These are phyloP conservation scores for Thelonectria olida DNA, from an alignment of 2,329 filamentous ascomycete genomes.

Conservation along the genomic window DNA sequence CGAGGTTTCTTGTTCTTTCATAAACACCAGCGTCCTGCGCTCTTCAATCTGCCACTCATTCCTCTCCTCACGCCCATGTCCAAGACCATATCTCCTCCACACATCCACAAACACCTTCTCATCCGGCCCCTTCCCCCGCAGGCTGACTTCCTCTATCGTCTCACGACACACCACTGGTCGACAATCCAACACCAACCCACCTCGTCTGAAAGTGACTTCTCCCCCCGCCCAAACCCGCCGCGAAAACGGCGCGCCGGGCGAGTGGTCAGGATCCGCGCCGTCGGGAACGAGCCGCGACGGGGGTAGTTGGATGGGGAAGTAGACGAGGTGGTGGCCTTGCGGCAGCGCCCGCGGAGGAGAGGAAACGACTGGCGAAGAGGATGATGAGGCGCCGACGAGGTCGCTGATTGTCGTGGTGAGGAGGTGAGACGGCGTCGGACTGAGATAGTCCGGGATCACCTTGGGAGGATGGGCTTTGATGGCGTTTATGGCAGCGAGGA, in stretches of 20 bases:
- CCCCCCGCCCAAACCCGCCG: conserved; percentile 93
- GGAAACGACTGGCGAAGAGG: conserved; percentile 27
- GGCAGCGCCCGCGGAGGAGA: conserved; percentile 56
- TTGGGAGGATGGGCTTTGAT: conserved; percentile 44
- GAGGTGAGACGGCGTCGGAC: conserved; percentile 70
- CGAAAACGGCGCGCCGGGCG: conserved; percentile 75
- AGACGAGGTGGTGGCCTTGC: conserved; percentile 82
- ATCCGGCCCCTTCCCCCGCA: conserved; percentile 44
- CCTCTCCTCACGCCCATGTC: conserved; percentile 31
- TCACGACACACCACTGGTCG: conserved; percentile 56
- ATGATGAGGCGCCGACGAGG: conserved; percentile 51
- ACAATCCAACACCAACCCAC: conserved; percentile 50
- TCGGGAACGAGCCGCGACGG: conserved; percentile 75
- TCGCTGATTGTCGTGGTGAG: conserved; percentile 70
- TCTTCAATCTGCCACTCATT: conserved; percentile 52
- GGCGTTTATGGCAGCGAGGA: conserved; percentile 28
- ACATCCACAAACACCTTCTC: conserved; percentile 64
- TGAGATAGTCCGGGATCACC: conserved; percentile 55
- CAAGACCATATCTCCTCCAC: conserved; percentile 53
- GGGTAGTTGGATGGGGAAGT: conserved; percentile 79
- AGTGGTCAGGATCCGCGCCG: conserved; percentile 84
- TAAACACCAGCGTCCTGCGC: conserved; percentile 62
- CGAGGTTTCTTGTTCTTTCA: conserved; percentile 47
- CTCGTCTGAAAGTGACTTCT: conserved; percentile 63
- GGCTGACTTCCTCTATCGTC: conserved; percentile 50